Percentiles rank a stretch among this genome's conserved stretches.
Evolutionary conservation across 2,329 filamentous ascomycete species (phyloP).

Genomic region (Aspergillus ibericus): DNA sequence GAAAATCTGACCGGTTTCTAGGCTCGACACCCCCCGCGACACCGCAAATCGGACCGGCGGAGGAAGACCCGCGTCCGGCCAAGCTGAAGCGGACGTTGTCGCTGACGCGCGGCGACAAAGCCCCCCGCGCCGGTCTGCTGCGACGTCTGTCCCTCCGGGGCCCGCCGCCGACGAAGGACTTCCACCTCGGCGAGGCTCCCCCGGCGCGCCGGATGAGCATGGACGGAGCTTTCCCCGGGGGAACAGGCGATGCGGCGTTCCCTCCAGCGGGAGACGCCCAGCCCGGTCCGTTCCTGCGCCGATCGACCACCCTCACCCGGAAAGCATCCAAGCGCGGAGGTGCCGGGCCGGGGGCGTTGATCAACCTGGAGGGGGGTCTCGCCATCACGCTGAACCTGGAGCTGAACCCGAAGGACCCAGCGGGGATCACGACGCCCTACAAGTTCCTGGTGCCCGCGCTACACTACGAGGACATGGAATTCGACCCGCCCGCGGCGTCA

Average conservation of each 20-base stretch:
- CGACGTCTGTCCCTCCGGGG: conserved; percentile 50
- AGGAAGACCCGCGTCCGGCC: conserved; percentile 33
- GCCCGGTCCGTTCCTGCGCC: conserved; percentile 61
- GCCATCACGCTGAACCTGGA: conserved; percentile 90
- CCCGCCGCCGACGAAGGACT: conserved; percentile 43
- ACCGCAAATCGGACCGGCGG: conserved; percentile 50
- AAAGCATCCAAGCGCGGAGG: conserved; percentile 61
- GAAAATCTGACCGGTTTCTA: conserved; percentile 54
- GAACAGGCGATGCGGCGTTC: conserved; percentile 36
- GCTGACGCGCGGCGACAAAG: conserved; percentile 56
- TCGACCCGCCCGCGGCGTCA: conserved; percentile 37
- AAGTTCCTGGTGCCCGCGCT: conserved; percentile 80
- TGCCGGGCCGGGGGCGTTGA: conserved; percentile 54
- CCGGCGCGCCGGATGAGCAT: conserved; percentile 36
- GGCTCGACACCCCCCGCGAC: conserved; percentile 71
- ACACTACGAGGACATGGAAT: conserved; percentile 48
- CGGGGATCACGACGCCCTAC: conserved; percentile 86
- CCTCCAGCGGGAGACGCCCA: conserved; percentile 27
- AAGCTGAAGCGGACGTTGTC: conserved; percentile 61
- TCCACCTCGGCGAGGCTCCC: conserved; percentile 30
- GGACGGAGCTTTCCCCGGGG: conserved; percentile 32
- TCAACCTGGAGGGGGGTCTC: conserved; percentile 79
- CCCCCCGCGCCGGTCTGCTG: conserved; percentile 42
- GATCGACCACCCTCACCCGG: conserved; percentile 66
- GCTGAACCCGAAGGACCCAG: conserved; percentile 78